phyloP scores from a whole-genome alignment of 768 basidiomycete species.

The Pleurotus tuoliensis region DNA sequence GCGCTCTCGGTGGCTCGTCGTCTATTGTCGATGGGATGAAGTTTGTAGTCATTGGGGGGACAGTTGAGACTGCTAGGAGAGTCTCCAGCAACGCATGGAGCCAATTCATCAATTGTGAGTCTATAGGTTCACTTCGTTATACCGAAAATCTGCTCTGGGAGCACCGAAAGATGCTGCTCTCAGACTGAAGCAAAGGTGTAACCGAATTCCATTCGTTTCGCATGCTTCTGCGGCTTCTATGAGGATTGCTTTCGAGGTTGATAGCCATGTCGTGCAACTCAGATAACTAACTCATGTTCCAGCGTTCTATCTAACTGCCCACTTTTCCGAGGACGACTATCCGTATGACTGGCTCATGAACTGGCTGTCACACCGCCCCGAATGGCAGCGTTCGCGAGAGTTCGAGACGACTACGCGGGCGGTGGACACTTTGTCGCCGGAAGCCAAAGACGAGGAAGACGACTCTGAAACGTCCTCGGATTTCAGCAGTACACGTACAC shows the following conservation, averaged over 20 bases:
- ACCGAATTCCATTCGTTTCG: too few species aligned
- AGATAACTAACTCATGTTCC: conserved; percentile 4
- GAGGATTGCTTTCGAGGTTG: too few species aligned
- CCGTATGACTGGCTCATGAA: conserved; percentile 92
- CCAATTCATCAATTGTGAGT: conserved; percentile 84
- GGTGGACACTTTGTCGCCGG: conserved; percentile 53
- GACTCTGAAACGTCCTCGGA: conserved; percentile 22
- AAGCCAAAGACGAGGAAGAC: conserved; percentile 50
- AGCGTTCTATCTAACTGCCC: conserved; percentile 87
- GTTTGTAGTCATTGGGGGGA: conserved; percentile 84
- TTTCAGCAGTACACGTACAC: conserved; percentile 34
- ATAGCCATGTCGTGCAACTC: not conserved
- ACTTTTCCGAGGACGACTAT: conserved; percentile 88
- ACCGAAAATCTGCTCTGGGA: too few species aligned
- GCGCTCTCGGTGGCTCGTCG: conserved; percentile 52
- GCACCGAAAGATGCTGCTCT: too few species aligned
- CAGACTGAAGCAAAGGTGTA: too few species aligned
- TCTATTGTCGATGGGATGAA: conserved; percentile 88
- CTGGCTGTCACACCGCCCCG: conserved; percentile 79
- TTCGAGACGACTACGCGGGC: conserved; percentile 85
- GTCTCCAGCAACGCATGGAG: conserved; percentile 83
- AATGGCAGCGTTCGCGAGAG: conserved; percentile 87
- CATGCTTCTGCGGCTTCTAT: too few species aligned
- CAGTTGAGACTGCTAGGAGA: conserved; percentile 81
- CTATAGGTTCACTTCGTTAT: not conserved